phyloP scores from a whole-genome alignment of 306 rosid genomes.

The Acmispon strigosus region DNA sequence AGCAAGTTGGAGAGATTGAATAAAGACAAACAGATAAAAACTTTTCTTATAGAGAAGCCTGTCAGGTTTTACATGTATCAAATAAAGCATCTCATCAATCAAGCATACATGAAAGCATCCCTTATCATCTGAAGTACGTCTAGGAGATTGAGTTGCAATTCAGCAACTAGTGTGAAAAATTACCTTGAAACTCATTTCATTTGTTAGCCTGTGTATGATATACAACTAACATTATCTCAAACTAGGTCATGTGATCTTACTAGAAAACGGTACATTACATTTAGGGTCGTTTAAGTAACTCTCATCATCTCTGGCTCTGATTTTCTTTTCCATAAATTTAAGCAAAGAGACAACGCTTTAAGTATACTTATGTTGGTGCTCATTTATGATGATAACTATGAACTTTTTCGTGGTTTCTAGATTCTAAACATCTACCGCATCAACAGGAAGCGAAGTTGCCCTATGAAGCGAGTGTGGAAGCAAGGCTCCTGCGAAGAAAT shows the following conservation, averaged over 20 bases:
- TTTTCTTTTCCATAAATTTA: conserved; percentile 15
- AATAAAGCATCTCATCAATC: background rate
- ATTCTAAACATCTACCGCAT: conserved; percentile 64
- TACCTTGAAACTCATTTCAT: conserved; percentile 9
- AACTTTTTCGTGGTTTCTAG: conserved; percentile 15
- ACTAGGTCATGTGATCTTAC: conserved; percentile 15
- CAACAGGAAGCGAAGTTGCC: conserved; percentile 97
- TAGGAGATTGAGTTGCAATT: conserved; percentile 11
- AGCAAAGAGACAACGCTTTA: background rate
- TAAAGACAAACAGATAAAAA: background rate
- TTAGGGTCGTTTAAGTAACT: conserved; percentile 11
- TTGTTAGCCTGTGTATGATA: conserved; percentile 27
- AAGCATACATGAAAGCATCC: conserved; percentile 2
- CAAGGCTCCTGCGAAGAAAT: conserved; percentile 51
- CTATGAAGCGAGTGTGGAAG: conserved; percentile 73
- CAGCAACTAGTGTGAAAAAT: conserved; percentile 2
- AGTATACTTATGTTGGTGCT: conserved; percentile 1
- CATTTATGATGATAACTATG: conserved; percentile 11
- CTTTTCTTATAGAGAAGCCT: background rate
- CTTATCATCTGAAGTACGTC: background rate
- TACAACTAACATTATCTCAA: conserved; percentile 20
- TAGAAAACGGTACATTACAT: conserved; percentile 16
- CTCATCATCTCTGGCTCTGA: conserved; percentile 5
- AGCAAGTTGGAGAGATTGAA: background rate
- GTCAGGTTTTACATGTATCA: background rate